Evolutionary conservation across 106 monocot genomes (phyloP).

Genomic region (Dioscorea zingiberensis): DNA sequence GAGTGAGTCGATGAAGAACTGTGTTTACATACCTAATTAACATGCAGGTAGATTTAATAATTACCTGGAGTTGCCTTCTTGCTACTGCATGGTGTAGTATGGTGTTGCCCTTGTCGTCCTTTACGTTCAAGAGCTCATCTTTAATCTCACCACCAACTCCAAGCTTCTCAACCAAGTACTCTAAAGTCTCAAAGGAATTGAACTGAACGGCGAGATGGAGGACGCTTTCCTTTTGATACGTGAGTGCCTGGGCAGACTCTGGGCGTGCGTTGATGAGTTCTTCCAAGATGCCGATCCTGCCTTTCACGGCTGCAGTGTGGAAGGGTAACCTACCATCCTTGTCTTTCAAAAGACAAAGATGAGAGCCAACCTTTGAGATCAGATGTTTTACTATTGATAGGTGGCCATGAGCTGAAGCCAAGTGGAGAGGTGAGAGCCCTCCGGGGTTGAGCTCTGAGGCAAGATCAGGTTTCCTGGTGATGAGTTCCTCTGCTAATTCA

Average conservation of each 20-base stretch:
- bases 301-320: slow-evolving; percentile 10
- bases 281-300: slow-evolving; percentile 1
- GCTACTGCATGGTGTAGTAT: slow-evolving; percentile 17
- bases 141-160: neutral
- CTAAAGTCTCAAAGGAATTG: slow-evolving; percentile 4
- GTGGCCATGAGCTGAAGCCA: slow-evolving; percentile 24
- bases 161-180: slow-evolving; percentile 6
- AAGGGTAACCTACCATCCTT: slow-evolving; percentile 16
- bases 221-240: slow-evolving; percentile 1
- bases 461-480: slow-evolving; percentile 4
- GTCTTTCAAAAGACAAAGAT: slow-evolving; percentile 13
- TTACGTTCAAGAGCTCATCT: slow-evolving; percentile 7
- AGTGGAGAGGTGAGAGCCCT: slow-evolving; percentile 17
- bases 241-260: neutral
- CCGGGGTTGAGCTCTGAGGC: neutral
- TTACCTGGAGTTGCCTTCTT: slow-evolving; percentile 15
- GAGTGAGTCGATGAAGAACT: no score
- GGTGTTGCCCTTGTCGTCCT: slow-evolving; percentile 17
- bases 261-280: slow-evolving; percentile 4
- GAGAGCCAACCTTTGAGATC: neutral
- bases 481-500: slow-evolving; percentile 7
- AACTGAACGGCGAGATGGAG: slow-evolving; percentile 16
- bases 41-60: no score
- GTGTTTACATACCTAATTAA: no score
- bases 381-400: slow-evolving; percentile 12